These are phyloP conservation scores for Leucosporidium yakuticum DNA, from an alignment of 768 basidiomycete genomes.

Conservation along the genomic window DNA sequence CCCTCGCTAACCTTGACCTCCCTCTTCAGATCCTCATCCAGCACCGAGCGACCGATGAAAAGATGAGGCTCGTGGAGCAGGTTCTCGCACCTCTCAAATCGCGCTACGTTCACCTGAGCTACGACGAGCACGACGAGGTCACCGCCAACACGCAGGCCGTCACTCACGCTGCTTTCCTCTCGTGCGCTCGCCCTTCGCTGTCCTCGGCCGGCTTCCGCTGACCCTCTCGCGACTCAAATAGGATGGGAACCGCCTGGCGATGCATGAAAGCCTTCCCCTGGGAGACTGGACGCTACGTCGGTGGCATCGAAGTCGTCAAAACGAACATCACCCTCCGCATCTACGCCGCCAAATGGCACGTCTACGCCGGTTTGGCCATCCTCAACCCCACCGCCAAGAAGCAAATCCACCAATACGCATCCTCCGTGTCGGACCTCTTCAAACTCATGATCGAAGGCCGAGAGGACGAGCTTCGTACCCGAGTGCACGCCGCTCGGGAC, in stretches of 20 bases:
- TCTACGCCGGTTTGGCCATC: constrained; percentile 97
- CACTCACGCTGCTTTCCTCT: constrained; percentile 93
- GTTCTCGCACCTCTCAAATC: constrained; percentile 73
- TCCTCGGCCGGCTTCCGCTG: not conserved
- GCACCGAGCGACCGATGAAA: constrained; percentile 70
- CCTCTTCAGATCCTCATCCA: constrained; percentile 69
- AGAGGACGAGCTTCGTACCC: constrained; percentile 55
- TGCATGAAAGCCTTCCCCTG: constrained; percentile 74
- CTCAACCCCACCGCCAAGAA: constrained; percentile 81
- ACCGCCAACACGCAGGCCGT: constrained; percentile 99
- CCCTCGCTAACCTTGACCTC: not conserved
- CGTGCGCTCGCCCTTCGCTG: constrained; percentile 49
- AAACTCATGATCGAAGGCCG: constrained; percentile 80
- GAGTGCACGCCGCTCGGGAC: constrained; percentile 67
- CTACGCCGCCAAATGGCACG: constrained; percentile 95
- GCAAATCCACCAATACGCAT: constrained; percentile 88
- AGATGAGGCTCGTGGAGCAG: constrained; percentile 69
- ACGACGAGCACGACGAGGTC: constrained; percentile 90
- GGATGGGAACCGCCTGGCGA: constrained; percentile 98
- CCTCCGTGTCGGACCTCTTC: constrained; percentile 78
- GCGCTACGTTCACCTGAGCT: constrained; percentile 85
- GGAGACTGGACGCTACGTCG: constrained; percentile 87
- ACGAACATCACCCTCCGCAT: constrained; percentile 95
- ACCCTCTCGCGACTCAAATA: constrained; percentile 41
- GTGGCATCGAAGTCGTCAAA: constrained; percentile 96